Base-by-base conservation (phyloP, 1,284 basidiomycete species). In the Malassezia sp. region DNA sequence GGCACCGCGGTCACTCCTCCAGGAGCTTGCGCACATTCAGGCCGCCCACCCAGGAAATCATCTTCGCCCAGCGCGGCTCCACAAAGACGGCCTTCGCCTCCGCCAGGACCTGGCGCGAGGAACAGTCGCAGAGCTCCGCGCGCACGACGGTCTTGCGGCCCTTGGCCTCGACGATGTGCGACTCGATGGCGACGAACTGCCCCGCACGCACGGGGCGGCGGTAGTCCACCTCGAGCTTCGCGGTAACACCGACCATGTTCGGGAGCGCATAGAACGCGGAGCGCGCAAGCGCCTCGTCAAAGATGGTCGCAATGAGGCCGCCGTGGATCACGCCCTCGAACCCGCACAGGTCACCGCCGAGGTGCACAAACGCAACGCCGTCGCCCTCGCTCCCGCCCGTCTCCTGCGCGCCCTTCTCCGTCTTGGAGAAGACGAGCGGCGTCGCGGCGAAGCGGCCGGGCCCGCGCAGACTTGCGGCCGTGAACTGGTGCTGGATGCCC, bases 321-420 rank as follows among this genome's bases (percentile, higher is more conserved):
- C 91, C 91, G 67, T 96, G 91, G 2, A 95, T 74, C 54, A 96
- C 85, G 0, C 89, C 89, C 70, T 91, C 87, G 60, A 91, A 87
- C 0, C 73, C 86, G 64, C 90, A 95, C 39, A 96, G 62, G 5
- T 81, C 82, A 28, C 84, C 73, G 1, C 91, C 90, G 7, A 93
- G 75, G 66, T 95, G 90, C 1, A 87, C 52, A 49, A 93, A 73
- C 11, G 80, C 57, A 21, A 52, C 49, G 10, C 53, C 41, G 41
- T 70, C 67, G n/a, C 67, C 67, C 33, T 59, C 59, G 5, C 32
- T 18, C 24, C 67, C 67, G 18, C 67, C 64, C 12, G 49, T 38
- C 14, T 52, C 38, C 3, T 28, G 11, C 1, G 64, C 67, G 15
- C 67, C 67, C 6, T 32, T 31, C 32, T 39, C 46, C 17, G 65